Percentiles rank a stretch among this genome's conserved stretches.
These are phyloP conservation scores for Euphorbia corollata DNA, from an alignment of 441 rosid genomes.

Conservation along the genomic window DNA sequence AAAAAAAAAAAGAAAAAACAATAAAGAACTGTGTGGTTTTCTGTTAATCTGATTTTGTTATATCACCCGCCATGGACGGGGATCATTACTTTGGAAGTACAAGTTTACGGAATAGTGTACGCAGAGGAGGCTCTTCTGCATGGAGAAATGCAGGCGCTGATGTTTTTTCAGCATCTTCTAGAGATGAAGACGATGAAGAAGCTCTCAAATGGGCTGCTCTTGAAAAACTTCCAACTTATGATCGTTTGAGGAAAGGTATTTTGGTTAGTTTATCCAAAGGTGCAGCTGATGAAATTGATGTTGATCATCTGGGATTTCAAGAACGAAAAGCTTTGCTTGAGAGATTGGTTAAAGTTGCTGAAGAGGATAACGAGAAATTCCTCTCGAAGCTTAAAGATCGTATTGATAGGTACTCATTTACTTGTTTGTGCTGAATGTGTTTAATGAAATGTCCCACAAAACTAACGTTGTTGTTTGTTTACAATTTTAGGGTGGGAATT, in stretches of 20 bases:
- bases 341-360: slow-evolving; percentile 48
- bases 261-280: slow-evolving; percentile 31
- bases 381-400: slow-evolving; percentile 60
- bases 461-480: background rate
- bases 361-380: slow-evolving; percentile 62
- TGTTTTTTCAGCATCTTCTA: slow-evolving; percentile 39
- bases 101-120: slow-evolving; percentile 31
- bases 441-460: background rate
- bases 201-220: slow-evolving; percentile 69
- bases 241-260: slow-evolving; percentile 56
- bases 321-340: slow-evolving; percentile 46
- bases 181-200: slow-evolving; percentile 59
- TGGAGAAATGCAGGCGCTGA: slow-evolving; percentile 31
- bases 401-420: slow-evolving; percentile 38
- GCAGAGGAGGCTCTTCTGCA: slow-evolving; percentile 24
- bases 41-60: background rate
- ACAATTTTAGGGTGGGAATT: slow-evolving; percentile 44
- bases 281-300: slow-evolving; percentile 35
- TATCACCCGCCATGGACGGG: slow-evolving; percentile 9
- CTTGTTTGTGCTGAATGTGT: background rate
- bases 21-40: no score
- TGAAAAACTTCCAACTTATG: slow-evolving; percentile 61
- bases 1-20: no score
- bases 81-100: slow-evolving; percentile 23
- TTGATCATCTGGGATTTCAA: slow-evolving; percentile 37